Evolutionary conservation across 2,329 filamentous ascomycete species (phyloP).

Genomic region (Aureobasidium sp.): DNA sequence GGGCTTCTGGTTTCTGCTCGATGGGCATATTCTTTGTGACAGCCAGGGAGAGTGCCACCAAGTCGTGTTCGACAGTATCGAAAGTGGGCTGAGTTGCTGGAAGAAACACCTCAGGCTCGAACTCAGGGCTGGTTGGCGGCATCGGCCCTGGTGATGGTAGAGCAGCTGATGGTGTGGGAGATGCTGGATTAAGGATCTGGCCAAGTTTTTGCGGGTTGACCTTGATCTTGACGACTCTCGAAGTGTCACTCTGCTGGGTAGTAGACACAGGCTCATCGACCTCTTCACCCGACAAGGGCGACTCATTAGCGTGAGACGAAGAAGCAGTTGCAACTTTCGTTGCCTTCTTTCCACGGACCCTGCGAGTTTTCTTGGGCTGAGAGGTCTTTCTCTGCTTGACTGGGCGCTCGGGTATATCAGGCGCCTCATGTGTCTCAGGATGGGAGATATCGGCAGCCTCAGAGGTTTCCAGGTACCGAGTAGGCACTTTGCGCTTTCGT

Average conservation of each 20-base stretch:
- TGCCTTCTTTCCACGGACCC: background rate
- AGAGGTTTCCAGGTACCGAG: too few relatives aligned
- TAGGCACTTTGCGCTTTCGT: background rate
- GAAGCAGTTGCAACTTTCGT: background rate
- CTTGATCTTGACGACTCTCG: background rate
- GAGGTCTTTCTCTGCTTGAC: background rate
- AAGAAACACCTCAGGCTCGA: background rate
- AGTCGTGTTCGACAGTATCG: background rate
- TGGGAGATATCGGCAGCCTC: background rate
- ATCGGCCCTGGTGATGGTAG: background rate
- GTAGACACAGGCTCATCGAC: background rate
- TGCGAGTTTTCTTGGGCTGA: background rate
- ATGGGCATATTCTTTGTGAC: conserved; percentile 21
- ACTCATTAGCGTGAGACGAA: background rate
- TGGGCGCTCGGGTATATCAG: background rate
- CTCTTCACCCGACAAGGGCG: background rate
- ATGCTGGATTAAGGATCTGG: background rate
- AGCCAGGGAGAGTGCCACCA: background rate
- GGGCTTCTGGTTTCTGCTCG: conserved; percentile 25
- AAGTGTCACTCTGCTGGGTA: background rate
- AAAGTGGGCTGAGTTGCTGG: background rate
- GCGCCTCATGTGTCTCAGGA: background rate
- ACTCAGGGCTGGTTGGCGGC: background rate
- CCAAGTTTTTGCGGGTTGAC: background rate
- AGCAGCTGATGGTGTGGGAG: background rate